Evolutionary conservation across 805 yeast species (phyloP), one percentile per base, ranked within the genome.

Genomic region (Priceomyces medius): DNA sequence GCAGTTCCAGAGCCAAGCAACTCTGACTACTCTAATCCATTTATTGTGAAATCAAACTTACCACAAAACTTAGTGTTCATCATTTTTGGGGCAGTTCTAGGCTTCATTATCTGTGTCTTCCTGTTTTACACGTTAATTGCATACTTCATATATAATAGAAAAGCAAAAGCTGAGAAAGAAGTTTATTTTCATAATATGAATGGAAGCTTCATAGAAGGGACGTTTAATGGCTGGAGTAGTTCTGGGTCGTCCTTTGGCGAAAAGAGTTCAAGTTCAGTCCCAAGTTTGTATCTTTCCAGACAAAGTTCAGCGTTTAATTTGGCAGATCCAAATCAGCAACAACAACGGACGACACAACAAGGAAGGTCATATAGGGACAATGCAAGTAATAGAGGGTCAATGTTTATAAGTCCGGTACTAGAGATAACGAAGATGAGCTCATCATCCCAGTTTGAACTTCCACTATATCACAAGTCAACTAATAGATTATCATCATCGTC

Each of bases 381-480:
- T 33, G 43, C 45, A 26, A 46, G 44, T 32, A 56, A 64, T 16
- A 54, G 80, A 45, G 58, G 61, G 8, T 74, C 80, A 3, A 63
- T 77, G 74, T 76, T 74, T 44, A 64, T 77, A 14, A 75, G 80
- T 19, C 83, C 83, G 2, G 75, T 78, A 3, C 67, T 68, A 45
- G 63, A 73, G 42, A 48, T 72, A 31, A 58, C 59, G 58, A 44
- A 38, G 37, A 44, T 37, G 35, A 37, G 42, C 14, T 21, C 29
- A 17, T 27, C 26, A 19, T 47, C 53, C 5, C 50, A 49, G 26
- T 35, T 44, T 12, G 49, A 45, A 14, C 45, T 51, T 24, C 58
- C 58, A 2, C 31, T 49, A 17, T 42, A 48, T 24, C 53, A 51
- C 32, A 43, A 39, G 14, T 20, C 21, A 18, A 16, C 39, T 7